These are phyloP conservation scores for Tympanopsis confertula DNA, from an alignment of 2,329 filamentous ascomycete genomes.

Conservation along the genomic window DNA sequence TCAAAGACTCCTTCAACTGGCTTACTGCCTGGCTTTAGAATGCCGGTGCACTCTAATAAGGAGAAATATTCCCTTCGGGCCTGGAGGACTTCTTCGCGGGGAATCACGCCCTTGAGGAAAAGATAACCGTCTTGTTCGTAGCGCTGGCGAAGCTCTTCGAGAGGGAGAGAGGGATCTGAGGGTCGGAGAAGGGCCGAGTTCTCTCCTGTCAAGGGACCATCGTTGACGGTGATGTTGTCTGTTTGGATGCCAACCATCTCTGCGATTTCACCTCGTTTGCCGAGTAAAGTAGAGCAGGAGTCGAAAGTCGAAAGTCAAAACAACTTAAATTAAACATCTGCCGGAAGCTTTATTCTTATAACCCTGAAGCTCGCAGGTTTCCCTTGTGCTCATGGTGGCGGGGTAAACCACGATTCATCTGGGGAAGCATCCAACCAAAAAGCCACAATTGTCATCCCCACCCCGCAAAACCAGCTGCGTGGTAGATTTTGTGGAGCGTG, in stretches of 20 bases:
- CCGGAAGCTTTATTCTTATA: no score
- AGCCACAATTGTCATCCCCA: no score
- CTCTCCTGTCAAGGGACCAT: constrained; percentile 24
- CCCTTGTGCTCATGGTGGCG: no score
- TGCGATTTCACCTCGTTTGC: no score
- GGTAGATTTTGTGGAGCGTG: no score
- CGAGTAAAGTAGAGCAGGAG: no score
- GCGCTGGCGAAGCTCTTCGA: constrained; percentile 32
- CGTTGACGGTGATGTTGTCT: constrained; percentile 13
- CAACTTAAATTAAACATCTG: no score
- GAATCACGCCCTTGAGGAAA: constrained; percentile 40
- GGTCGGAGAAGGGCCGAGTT: constrained; percentile 27
- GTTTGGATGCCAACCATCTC: not conserved
- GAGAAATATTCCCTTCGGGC: constrained; percentile 40
- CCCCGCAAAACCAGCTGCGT: no score
- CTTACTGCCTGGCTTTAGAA: constrained; percentile 38
- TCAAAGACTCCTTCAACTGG: constrained; percentile 43
- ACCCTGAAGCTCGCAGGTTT: no score
- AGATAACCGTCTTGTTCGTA: constrained; percentile 39
- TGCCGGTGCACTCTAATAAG: constrained; percentile 38
- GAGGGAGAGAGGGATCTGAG: constrained; percentile 27
- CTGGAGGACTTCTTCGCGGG: constrained; percentile 36
- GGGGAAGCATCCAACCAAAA: no score
- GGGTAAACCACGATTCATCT: no score
- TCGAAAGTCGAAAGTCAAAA: no score